phyloP scores from a whole-genome alignment of 345 rosid species.

The Kandelia obovata region DNA sequence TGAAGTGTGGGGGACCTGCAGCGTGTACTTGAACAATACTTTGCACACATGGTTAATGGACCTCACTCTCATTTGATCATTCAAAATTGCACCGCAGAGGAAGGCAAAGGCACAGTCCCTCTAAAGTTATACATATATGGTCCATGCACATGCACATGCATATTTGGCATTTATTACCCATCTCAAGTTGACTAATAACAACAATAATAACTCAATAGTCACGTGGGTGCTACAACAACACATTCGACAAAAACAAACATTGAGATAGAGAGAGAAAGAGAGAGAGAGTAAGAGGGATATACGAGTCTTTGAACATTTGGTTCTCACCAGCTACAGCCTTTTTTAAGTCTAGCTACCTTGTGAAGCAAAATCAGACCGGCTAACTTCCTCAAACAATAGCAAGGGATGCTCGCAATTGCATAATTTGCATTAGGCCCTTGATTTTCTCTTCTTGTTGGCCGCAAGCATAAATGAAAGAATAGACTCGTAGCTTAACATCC shows the following conservation, averaged over 20 bases:
- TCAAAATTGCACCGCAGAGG: conserved; percentile 18
- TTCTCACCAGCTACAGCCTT: conserved; percentile 34
- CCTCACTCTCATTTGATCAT: conserved; percentile 27
- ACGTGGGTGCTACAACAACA: conserved; percentile 45
- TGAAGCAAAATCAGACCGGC: conserved; percentile 18
- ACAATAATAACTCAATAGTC: conserved; percentile 49
- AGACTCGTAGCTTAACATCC: conserved; percentile 1
- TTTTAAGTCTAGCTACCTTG: conserved; percentile 27
- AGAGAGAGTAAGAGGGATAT: conserved; percentile 16
- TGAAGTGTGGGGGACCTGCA: conserved; percentile 22
- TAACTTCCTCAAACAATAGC: background rate
- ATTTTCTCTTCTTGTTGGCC: conserved; percentile 13
- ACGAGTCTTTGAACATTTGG: conserved; percentile 26
- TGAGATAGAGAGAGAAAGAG: background rate
- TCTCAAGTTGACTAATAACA: conserved; percentile 42
- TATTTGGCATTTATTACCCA: conserved; percentile 48
- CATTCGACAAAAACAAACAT: conserved; percentile 18
- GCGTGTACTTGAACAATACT: conserved; percentile 40
- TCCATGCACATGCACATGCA: conserved; percentile 37
- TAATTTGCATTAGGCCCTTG: background rate
- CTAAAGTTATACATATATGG: conserved; percentile 15
- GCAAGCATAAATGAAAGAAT: conserved; percentile 8
- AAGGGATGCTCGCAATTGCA: background rate
- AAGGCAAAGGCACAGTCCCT: conserved; percentile 12
- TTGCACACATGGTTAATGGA: conserved; percentile 35